phyloP scores from a whole-genome alignment of 2,329 filamentous ascomycete species.

The Plectosphaerella plurivora region DNA sequence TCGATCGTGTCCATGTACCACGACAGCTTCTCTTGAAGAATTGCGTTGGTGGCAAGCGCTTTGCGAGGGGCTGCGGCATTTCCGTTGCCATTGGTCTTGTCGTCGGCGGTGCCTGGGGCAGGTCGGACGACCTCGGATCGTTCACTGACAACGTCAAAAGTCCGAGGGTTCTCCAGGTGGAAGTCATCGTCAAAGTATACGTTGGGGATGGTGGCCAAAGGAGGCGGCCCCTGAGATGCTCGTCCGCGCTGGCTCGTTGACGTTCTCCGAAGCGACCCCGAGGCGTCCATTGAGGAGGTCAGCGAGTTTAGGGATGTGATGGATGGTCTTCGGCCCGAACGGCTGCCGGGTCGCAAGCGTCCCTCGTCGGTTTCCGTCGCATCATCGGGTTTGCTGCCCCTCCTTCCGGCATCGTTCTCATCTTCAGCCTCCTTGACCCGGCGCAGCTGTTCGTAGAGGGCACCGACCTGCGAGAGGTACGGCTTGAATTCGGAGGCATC shows the following conservation, averaged over 20 bases:
- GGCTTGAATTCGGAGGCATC: constrained; percentile 75
- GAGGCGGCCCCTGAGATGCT: constrained; percentile 68
- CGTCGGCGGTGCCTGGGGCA: constrained; percentile 47
- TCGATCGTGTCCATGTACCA: constrained; percentile 99
- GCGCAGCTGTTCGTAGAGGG: constrained; percentile 83
- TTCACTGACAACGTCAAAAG: constrained; percentile 95
- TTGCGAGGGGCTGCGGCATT: constrained; percentile 65
- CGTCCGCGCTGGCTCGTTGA: constrained; percentile 47
- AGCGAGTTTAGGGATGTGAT: constrained; percentile 44
- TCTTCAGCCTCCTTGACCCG: constrained; percentile 76
- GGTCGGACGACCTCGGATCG: constrained; percentile 89
- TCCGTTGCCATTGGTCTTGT: constrained; percentile 53
- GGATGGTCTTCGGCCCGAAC: constrained; percentile 32
- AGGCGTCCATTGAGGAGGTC: constrained; percentile 40
- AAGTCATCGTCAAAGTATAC: constrained; percentile 97
- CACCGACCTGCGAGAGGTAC: constrained; percentile 81
- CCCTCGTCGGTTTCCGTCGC: constrained; percentile 35
- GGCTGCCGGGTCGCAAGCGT: constrained; percentile 40
- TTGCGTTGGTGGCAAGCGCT: constrained; percentile 90
- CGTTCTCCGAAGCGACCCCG: constrained; percentile 36
- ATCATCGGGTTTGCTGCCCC: constrained; percentile 38
- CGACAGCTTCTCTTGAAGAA: constrained; percentile 94
- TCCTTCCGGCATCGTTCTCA: constrained; percentile 44
- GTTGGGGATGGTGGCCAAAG: constrained; percentile 82
- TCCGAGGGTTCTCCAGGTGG: constrained; percentile 90